phyloP scores from a whole-genome alignment of 805 yeast species.

The Candida taoyuanica region DNA sequence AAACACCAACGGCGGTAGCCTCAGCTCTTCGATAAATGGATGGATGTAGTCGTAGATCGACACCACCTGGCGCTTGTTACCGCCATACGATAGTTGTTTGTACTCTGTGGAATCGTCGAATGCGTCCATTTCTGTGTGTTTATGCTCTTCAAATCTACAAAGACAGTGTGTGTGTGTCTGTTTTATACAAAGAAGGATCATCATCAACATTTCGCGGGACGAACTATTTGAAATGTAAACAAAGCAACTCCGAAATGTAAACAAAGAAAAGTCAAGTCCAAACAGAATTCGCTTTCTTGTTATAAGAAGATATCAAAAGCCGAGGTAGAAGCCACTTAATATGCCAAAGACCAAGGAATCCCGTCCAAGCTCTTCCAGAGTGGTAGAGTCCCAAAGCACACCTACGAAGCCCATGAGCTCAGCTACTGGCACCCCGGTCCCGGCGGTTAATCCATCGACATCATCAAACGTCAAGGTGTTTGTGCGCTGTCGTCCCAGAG shows the following conservation, averaged over 20 bases:
- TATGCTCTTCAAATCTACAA: too few relatives aligned
- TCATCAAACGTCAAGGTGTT: slow-evolving; percentile 38
- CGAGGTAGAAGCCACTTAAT: too few relatives aligned
- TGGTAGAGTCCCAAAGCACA: too few relatives aligned
- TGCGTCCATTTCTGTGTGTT: too few relatives aligned
- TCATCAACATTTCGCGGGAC: neutral
- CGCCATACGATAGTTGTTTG: slow-evolving; percentile 8
- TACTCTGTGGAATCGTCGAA: neutral
- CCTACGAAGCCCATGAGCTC: too few relatives aligned
- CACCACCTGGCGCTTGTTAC: slow-evolving; percentile 10
- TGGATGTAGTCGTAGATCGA: slow-evolving; percentile 12
- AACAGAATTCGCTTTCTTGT: neutral
- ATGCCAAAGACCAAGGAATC: neutral
- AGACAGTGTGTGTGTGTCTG: too few relatives aligned
- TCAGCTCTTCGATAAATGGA: slow-evolving; percentile 4
- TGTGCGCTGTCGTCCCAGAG: slow-evolving; percentile 50
- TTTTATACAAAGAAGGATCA: too few relatives aligned
- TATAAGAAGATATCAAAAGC: neutral
- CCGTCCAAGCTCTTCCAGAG: neutral
- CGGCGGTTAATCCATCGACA: slow-evolving; percentile 2
- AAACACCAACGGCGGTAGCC: slow-evolving; percentile 40
- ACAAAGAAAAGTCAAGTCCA: neutral
- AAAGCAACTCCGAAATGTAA: neutral
- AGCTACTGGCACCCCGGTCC: too few relatives aligned
- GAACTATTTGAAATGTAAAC: neutral